Evolutionary conservation across 768 basidiomycete species (phyloP), one percentile per base, ranked within the genome.

Genomic region (Leccinellum luteum): DNA sequence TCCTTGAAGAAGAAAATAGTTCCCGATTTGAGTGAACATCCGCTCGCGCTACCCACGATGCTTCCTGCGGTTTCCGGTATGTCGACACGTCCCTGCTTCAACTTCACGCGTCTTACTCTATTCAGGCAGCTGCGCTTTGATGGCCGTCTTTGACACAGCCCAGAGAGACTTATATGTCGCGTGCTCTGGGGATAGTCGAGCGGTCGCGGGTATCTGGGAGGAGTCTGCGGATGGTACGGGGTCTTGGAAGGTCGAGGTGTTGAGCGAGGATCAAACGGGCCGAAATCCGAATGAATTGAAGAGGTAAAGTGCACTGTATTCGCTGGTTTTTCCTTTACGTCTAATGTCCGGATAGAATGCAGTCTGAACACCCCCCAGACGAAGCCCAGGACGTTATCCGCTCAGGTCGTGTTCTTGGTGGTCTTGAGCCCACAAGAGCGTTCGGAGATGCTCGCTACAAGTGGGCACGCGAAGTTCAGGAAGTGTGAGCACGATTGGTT

Each of bases 201-300:
- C 97, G 13, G 94, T 99, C 6, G 95, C 96, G 21, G 97, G 97
- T 19, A 82, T 92, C 35, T 95, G 91, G 89, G 86, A 92, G 60
- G 81, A 84, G 51, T 79, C 80, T 4, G 73, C 70, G 3, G 82
- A 86, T 60, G 86, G 85, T 4, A 76, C 79, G 52, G 91, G 91
- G 12, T 79, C 78, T 52, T 99, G 97, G 97, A 83, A 86, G 48
- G 89, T 94, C 30, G 93, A 97, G 69, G 92, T 92, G n/a, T 79
- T 99, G 60, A 92, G 84, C 28, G 94, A 98, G 72, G 97, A 98
- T 68, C 95, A 98, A 77, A 98, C 95, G 7, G 97, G 94, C 38
- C 84, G 92, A 62, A 98, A 94, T 69, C 85, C 83, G 15, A 87
- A 83, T 48, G 97, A 99, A 73, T 76, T 89, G 25, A 81, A 81